phyloP scores from a whole-genome alignment of 129 eudicot species.

The Ambrosia artemisiifolia region DNA sequence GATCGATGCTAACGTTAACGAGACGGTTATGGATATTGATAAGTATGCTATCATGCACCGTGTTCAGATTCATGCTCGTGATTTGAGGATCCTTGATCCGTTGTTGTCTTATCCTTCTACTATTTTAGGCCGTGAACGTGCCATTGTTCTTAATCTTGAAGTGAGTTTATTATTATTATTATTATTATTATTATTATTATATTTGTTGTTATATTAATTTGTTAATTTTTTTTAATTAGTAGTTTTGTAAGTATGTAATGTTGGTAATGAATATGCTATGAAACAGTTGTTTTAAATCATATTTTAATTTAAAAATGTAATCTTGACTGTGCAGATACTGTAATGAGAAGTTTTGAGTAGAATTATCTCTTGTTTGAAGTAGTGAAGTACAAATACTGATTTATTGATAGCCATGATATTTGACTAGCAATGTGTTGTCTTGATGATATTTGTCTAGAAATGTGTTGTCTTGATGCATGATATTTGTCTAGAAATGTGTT shows the following conservation, averaged over 20 bases:
- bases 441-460: no score
- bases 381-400: background rate
- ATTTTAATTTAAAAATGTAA: background rate
- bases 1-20: constrained; percentile 54
- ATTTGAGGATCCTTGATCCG: constrained; percentile 83
- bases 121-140: constrained; percentile 81
- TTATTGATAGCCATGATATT: background rate
- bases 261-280: no score
- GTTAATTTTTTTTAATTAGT: no score
- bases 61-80: constrained; percentile 81
- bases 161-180: constrained; percentile 29
- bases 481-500: background rate
- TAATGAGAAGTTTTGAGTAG: background rate
- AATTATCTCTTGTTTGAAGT: background rate
- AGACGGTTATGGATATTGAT: constrained; percentile 55
- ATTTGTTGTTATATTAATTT: background rate
- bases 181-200: background rate
- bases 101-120: constrained; percentile 78
- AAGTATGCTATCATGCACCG: constrained; percentile 71
- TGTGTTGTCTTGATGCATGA: no score
- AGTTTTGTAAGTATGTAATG: no score
- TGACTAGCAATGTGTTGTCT: no score
- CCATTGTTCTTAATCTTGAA: constrained; percentile 86
- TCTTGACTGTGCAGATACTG: background rate
- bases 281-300: background rate